Percentiles rank a stretch among this genome's conserved stretches.
Evolutionary conservation across 345 rosid genomes (phyloP).

Genomic region (Citrus unshiu): DNA sequence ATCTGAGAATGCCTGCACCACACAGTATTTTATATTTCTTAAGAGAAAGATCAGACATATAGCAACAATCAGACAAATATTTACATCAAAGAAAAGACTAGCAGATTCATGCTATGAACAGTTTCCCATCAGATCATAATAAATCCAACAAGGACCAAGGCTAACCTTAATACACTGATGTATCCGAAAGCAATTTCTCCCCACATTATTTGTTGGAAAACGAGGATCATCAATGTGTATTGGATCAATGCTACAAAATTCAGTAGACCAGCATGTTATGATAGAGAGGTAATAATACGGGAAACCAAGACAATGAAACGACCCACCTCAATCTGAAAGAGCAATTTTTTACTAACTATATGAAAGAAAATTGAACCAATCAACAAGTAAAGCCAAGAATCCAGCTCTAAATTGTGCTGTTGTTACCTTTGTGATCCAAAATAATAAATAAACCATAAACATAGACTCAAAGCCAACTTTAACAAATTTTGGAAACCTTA

Average conservation of each 20-base stretch:
- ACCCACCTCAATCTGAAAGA: background rate
- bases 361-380: background rate
- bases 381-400: background rate
- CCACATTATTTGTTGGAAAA: constrained; percentile 88
- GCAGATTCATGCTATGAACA: constrained; percentile 1
- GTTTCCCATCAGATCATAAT: constrained; percentile 9
- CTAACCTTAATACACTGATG: constrained; percentile 97
- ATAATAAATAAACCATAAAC: too few species aligned
- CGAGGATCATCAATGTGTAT: constrained; percentile 95
- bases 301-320: background rate
- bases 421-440: background rate
- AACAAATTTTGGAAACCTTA: too few species aligned
- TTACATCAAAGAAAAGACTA: background rate
- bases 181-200: constrained; percentile 97
- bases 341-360: background rate
- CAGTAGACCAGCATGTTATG: constrained; percentile 20
- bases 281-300: constrained; percentile 9
- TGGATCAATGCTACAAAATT: constrained; percentile 75
- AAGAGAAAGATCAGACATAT: constrained; percentile 7
- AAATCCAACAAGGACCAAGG: constrained; percentile 2
- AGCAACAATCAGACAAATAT: background rate
- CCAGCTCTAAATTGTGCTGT: background rate
- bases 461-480: too few species aligned
- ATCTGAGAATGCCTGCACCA: constrained; percentile 90
- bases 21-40: background rate